Evolutionary conservation across 768 basidiomycete species (phyloP).

Genomic region (Paxillus involutus): DNA sequence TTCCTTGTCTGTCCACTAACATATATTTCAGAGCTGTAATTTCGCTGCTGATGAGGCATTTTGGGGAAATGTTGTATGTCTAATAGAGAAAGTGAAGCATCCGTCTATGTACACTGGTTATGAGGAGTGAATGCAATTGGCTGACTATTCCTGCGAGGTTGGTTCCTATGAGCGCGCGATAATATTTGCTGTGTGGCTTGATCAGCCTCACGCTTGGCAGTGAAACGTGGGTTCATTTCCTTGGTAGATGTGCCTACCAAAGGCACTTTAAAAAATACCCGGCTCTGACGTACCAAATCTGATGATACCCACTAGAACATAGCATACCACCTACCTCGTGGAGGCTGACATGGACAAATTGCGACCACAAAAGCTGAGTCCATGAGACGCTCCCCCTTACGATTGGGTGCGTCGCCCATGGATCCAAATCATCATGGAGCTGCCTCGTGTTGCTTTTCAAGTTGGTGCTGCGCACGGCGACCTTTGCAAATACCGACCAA

Average conservation of each 20-base stretch:
- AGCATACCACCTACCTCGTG: not conserved
- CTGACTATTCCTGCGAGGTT: not conserved
- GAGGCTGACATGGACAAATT: no score
- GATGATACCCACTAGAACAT: not conserved
- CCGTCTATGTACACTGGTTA: conserved; percentile 9
- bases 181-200: not conserved
- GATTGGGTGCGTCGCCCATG: not conserved
- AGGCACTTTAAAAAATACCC: not conserved
- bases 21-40: conserved; percentile 22
- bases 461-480: conserved; percentile 19
- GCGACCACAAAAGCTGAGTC: not conserved
- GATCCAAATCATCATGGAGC: not conserved
- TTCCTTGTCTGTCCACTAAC: conserved; percentile 1
- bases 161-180: not conserved
- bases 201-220: not conserved
- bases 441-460: not conserved
- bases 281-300: not conserved
- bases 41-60: not conserved
- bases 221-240: not conserved
- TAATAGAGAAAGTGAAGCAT: conserved; percentile 2
- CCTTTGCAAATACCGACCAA: conserved; percentile 11
- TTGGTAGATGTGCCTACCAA: not conserved
- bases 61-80: conserved; percentile 5
- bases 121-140: not conserved
- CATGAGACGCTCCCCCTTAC: not conserved